phyloP scores from a whole-genome alignment of 1,139 yeast genomes.

The Magnusiomyces fungicola region DNA sequence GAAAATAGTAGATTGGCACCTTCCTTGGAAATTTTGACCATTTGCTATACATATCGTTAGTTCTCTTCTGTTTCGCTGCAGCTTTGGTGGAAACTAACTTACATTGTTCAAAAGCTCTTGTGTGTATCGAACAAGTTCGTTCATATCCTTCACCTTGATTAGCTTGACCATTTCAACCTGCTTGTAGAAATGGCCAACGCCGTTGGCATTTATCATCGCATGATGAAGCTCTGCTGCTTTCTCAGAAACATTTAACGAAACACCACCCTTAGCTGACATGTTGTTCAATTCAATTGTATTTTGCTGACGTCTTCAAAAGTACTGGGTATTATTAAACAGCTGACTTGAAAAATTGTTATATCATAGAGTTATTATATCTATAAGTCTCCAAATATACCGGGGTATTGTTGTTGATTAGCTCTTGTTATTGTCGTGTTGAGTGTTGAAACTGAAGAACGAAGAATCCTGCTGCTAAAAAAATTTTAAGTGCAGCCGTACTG shows the following conservation, averaged over 20 bases:
- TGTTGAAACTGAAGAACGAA: no score
- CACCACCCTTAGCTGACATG: neutral
- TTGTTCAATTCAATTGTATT: no score
- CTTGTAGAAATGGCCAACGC: conserved; percentile 43
- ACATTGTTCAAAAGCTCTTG: conserved; percentile 26
- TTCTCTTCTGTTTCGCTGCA: neutral
- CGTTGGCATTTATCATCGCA: conserved; percentile 42
- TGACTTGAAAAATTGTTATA: neutral
- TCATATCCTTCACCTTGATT: conserved; percentile 15
- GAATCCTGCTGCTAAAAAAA: no score
- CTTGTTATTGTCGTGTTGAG: no score
- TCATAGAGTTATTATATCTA: no score
- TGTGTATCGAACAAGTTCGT: conserved; percentile 21
- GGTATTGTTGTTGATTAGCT: no score
- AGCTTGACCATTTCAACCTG: conserved; percentile 51
- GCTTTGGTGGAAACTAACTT: no score
- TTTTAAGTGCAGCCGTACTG: no score
- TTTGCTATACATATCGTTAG: conserved; percentile 32
- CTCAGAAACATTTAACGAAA: conserved; percentile 26
- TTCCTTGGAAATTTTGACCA: conserved; percentile 59
- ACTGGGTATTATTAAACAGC: neutral
- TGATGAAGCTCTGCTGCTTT: conserved; percentile 51
- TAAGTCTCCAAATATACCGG: no score
- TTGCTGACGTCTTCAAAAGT: no score
- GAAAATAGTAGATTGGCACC: conserved; percentile 66